phyloP scores from a whole-genome alignment of 1,139 yeast species.

The Geotrichum bryndzae region DNA sequence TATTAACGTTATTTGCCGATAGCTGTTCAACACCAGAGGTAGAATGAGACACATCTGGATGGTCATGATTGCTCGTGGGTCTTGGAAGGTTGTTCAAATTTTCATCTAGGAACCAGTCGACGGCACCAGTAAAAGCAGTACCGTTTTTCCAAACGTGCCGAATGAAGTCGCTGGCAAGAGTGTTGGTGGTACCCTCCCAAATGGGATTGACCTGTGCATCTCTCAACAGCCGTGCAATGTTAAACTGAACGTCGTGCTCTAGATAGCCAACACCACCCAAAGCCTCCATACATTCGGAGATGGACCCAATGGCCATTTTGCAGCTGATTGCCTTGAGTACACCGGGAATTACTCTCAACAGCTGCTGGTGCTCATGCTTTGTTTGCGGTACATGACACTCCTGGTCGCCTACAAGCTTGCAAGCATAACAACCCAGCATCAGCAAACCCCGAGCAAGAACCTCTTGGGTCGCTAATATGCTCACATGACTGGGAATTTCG shows the following conservation, averaged over 20 bases:
- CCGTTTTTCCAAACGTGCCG: conserved; percentile 22
- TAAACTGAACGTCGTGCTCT: conserved; percentile 30
- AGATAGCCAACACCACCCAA: conserved; percentile 34
- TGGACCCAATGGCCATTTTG: conserved; percentile 27
- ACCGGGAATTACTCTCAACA: conserved; percentile 30
- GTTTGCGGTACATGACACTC: conserved; percentile 18
- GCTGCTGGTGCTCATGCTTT: conserved; percentile 20
- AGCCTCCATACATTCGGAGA: conserved; percentile 34
- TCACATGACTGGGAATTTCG: conserved; percentile 28
- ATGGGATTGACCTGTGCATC: conserved; percentile 33
- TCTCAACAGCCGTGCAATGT: conserved; percentile 29
- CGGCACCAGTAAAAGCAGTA: conserved; percentile 16
- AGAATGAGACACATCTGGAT: background rate
- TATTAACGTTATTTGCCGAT: background rate
- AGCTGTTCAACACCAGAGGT: background rate
- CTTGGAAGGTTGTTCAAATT: conserved; percentile 8
- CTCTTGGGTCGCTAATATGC: conserved; percentile 27
- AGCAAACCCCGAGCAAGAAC: conserved; percentile 24
- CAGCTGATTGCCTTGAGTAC: conserved; percentile 29
- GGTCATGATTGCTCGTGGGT: background rate
- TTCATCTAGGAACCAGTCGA: conserved; percentile 17
- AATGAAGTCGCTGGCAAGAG: conserved; percentile 30
- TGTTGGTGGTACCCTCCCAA: conserved; percentile 37
- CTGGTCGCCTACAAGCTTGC: conserved; percentile 29
- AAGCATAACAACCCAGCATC: conserved; percentile 26